phyloP scores from a whole-genome alignment of 2,329 filamentous ascomycete genomes.

The Rhinocladiella mackenziei region DNA sequence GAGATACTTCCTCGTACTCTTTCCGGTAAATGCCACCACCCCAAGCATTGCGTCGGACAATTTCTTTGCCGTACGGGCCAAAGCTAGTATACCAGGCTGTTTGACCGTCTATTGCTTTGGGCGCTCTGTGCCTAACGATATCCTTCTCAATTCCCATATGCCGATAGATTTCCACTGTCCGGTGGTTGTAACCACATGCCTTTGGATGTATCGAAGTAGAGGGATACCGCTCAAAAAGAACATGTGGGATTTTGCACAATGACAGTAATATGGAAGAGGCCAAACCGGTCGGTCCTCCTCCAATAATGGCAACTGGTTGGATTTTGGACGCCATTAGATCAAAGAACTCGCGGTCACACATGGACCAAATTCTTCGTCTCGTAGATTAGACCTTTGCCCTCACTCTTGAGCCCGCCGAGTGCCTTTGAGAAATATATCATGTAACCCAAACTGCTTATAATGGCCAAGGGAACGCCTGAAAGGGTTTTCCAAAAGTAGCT shows the following conservation, averaged over 20 bases:
- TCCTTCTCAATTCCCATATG: constrained; percentile 34
- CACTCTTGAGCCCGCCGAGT: too few species aligned
- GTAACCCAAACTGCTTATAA: too few species aligned
- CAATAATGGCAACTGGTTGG: constrained; percentile 32
- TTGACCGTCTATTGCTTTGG: constrained; percentile 27
- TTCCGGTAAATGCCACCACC: constrained; percentile 30
- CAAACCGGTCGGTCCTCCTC: constrained; percentile 35
- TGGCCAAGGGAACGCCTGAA: background rate
- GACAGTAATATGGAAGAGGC: constrained; percentile 34
- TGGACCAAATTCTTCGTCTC: too few species aligned
- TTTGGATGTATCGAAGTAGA: constrained; percentile 36
- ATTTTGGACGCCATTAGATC: background rate
- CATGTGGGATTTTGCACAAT: constrained; percentile 29
- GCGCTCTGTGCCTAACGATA: constrained; percentile 26
- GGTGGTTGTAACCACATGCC: constrained; percentile 34
- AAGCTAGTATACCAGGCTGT: constrained; percentile 36
- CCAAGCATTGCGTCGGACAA: constrained; percentile 33
- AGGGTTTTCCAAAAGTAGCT: too few species aligned
- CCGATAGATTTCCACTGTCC: constrained; percentile 31
- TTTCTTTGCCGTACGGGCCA: constrained; percentile 32
- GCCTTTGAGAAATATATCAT: too few species aligned
- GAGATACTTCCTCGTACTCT: constrained; percentile 31
- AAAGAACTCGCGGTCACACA: too few species aligned
- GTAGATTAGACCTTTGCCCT: too few species aligned
- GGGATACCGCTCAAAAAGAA: constrained; percentile 34